Evolutionary conservation across 164 flowering plant species (phyloP).

Genomic region (Aristolochia fimbriata): DNA sequence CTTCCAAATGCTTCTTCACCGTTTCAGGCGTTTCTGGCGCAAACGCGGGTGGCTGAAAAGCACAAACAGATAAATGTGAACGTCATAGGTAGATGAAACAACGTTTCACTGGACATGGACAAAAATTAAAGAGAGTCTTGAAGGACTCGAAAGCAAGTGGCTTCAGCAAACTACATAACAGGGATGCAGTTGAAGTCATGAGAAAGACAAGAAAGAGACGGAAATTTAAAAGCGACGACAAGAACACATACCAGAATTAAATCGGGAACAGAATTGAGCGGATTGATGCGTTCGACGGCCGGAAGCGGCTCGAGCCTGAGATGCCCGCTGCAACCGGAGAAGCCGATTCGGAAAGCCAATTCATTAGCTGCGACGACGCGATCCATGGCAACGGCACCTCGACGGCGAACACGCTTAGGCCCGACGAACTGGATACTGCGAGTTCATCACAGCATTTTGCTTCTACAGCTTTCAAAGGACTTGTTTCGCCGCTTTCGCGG

Average conservation of each 20-base stretch:
- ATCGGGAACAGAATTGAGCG: constrained; percentile 60
- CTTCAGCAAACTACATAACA: too few species aligned
- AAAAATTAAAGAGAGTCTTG: too few species aligned
- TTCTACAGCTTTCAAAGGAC: too few species aligned
- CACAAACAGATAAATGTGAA: neutral
- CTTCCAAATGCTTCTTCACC: constrained; percentile 56
- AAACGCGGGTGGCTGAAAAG: constrained; percentile 78
- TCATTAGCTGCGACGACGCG: constrained; percentile 49
- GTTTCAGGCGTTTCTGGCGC: constrained; percentile 60
- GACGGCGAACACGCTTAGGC: neutral
- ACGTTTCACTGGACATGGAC: neutral
- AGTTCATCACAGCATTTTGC: too few species aligned
- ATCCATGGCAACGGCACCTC: constrained; percentile 36
- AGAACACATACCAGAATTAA: constrained; percentile 51
- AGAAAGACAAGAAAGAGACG: neutral
- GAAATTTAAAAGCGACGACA: neutral
- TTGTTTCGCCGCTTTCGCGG: too few species aligned
- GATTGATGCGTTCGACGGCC: constrained; percentile 47
- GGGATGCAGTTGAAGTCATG: neutral
- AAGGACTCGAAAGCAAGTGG: too few species aligned
- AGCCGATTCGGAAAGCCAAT: constrained; percentile 66
- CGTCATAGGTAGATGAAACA: neutral
- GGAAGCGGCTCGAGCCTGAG: constrained; percentile 78
- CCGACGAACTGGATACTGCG: too few species aligned
- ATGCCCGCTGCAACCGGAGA: constrained; percentile 90